Percentiles rank a stretch among this genome's conserved stretches.
These are phyloP conservation scores for Aspergillus arachidicola DNA, from an alignment of 2,329 filamentous ascomycete genomes.

Conservation along the genomic window DNA sequence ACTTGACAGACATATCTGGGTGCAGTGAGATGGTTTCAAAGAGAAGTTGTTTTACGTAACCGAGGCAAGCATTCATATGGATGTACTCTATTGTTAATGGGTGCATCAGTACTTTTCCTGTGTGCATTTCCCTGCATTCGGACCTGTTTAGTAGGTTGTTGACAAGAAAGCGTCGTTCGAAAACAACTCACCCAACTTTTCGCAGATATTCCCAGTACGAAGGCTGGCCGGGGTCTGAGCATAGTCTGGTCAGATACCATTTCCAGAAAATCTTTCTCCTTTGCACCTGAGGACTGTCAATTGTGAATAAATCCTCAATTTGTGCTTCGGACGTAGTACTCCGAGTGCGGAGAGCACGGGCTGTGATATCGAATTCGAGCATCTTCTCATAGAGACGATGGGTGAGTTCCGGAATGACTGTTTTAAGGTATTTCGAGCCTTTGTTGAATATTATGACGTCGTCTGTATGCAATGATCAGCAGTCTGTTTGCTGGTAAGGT, in stretches of 20 bases:
- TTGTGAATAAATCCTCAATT: conserved; percentile 13
- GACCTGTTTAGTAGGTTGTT: not conserved
- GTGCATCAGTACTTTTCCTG: conserved; percentile 14
- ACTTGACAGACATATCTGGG: conserved; percentile 12
- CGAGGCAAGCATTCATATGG: conserved; percentile 17
- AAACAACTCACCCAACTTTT: conserved; percentile 15
- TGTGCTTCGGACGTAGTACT: conserved; percentile 11
- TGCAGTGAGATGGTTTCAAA: conserved; percentile 12
- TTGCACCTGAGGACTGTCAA: conserved; percentile 16
- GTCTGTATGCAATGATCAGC: conserved; percentile 6
- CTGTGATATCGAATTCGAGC: conserved; percentile 19
- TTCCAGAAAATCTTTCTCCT: conserved; percentile 19
- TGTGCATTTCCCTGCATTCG: conserved; percentile 14
- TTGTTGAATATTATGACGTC: conserved; percentile 13
- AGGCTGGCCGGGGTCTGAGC: conserved; percentile 10
- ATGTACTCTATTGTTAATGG: conserved; percentile 17
- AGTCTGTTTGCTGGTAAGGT: not conserved
- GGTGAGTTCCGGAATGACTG: conserved; percentile 11
- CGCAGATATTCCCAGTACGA: conserved; percentile 16
- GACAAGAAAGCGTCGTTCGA: not conserved
- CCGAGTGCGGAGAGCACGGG: conserved; percentile 13
- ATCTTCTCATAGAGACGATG: conserved; percentile 17
- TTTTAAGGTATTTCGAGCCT: conserved; percentile 12
- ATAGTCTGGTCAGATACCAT: conserved; percentile 18
- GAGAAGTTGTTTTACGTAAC: conserved; percentile 11